Evolutionary conservation across 2,329 filamentous ascomycete genomes (phyloP), one percentile per base, ranked within the genome.

Genomic region (Trichophyton rubrum): DNA sequence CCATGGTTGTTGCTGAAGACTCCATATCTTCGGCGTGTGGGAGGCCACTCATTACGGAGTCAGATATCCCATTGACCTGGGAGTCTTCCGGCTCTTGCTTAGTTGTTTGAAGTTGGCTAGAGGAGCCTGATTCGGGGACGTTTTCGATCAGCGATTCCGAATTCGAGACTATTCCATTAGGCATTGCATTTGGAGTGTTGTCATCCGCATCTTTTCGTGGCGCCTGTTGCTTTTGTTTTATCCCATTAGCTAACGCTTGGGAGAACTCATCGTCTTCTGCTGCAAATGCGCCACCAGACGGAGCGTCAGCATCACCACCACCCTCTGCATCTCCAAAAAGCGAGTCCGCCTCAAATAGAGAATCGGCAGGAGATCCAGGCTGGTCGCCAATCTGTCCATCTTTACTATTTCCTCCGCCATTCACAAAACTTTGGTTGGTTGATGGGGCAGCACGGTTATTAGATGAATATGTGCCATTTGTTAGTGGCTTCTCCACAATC

Each of bases 191-290:
- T 15, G 40, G 5, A 17, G 6, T 4, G 22, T 30, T 27, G 6
- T 22, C 17, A 9, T 53, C 35, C 7, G 43, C 30, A 22, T 58
- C 60, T 40, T 59, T 60, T 30, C 58, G 43, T 41, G 43, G 3
- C 5, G 4, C 30, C 11, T 41, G 40, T 22, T 45, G 43, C 8
- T 40, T 72, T 62, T 79, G 78, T 4, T 80, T 78, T 11, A 82
- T 73, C 24, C 81, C 82, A 64, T 82, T 82, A 41, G 84, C 85
- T 73, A 96, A 86, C 0, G 86, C 86, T 60, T 85, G 78, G 2
- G 85, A 86, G 66, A 95, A 90, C 65, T 91, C 88, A 66, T 90
- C 86, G 62, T 95, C 90, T 45, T 95, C 90, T 49, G 95, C 90
- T 0, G 82, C 88, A 70, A 90, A 95, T 3, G 73, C 75, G 51